Conservation (phyloP, 139 green algal species). For the Haematococcus sp. region DNA sequence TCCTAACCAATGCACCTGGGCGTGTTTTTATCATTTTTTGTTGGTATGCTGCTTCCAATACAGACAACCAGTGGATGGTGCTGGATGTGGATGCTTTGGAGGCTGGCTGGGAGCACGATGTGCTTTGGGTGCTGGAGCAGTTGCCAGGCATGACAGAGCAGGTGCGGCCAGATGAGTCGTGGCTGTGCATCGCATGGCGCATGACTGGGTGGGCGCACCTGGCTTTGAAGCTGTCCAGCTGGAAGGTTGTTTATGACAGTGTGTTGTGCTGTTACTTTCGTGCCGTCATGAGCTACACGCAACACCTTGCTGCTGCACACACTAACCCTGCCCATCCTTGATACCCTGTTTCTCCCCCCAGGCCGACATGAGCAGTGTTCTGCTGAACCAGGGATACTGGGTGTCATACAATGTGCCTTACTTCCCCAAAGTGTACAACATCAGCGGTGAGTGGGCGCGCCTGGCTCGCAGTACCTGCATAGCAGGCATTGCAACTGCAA, state of each 20-base stretch:
- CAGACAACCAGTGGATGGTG: conserved; percentile 42
- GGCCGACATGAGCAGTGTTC: conserved; percentile 27
- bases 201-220: no score
- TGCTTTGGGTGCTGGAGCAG: conserved; percentile 75
- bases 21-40: no score
- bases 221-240: no score
- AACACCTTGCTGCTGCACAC: no score
- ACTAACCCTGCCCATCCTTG: no score
- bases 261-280: no score
- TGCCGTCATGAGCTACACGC: no score
- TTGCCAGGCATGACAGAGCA: conserved; percentile 33
- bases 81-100: conserved; percentile 17
- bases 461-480: no score
- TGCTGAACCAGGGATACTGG: conserved; percentile 33
- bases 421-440: conserved; percentile 52
- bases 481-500: no score
- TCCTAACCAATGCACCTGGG: background rate
- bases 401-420: conserved; percentile 56
- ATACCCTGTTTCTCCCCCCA: conserved; percentile 5
- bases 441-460: background rate
- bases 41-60: background rate
- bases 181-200: no score
- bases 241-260: no score
- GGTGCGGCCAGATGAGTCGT: no score
- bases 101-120: conserved; percentile 22